Evolutionary conservation across 169 alveolate genomes (phyloP).

Genomic region (Eimeria acervulina): DNA sequence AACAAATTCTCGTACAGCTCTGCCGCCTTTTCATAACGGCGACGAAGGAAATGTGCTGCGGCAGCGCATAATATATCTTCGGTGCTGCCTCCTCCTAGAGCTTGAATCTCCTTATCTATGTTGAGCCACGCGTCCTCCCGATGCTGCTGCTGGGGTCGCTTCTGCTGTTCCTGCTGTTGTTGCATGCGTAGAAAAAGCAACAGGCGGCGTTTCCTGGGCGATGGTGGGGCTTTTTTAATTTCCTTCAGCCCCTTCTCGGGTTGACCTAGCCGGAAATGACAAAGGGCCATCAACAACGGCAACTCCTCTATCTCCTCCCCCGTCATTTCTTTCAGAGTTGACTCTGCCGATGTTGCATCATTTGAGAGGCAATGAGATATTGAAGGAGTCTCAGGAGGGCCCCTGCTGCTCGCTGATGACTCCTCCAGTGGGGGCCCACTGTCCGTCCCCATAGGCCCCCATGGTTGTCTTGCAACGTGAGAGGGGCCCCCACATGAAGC

Average conservation of each 20-base stretch:
- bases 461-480: too few species aligned
- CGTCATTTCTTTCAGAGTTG: not conserved
- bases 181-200: not conserved
- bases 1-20: not conserved
- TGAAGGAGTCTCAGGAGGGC: too few species aligned
- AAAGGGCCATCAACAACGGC: not conserved
- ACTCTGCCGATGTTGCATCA: not conserved
- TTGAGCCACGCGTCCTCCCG: not conserved
- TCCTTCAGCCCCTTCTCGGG: not conserved
- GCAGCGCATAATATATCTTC: constrained; percentile 18
- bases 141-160: not conserved
- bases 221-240: not conserved
- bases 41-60: constrained; percentile 4
- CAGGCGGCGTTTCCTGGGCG: not conserved
- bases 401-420: too few species aligned
- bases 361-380: not conserved
- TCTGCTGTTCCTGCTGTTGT: too few species aligned
- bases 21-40: not conserved
- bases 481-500: not conserved
- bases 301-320: not conserved
- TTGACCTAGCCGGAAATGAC: not conserved
- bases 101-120: constrained; percentile 3
- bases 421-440: too few species aligned
- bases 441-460: too few species aligned
- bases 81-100: not conserved